Evolutionary conservation across 148 eudicot genomes (phyloP), one percentile per base, ranked within the genome.

Genomic region (Oxyria digyna): DNA sequence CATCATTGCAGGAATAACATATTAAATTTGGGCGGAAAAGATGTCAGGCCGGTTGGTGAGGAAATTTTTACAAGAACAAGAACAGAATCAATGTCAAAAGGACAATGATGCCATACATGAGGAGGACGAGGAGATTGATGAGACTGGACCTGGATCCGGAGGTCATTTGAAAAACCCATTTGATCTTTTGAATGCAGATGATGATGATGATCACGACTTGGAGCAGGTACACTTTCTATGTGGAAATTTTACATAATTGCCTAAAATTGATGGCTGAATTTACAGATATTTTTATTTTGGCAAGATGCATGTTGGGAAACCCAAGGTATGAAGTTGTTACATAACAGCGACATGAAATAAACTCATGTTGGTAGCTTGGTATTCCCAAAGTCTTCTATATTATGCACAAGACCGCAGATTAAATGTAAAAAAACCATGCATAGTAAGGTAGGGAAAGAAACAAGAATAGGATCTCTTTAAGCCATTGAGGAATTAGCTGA

Each of bases 11-110:
- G 74, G 54, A 17, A 24, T 12, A 23, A 21, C 23, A 26, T 21
- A 26, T 4, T 38, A 45, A 0, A 18, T 12, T 45, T 17, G 20
- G 57, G 49, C 70, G 59, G 75, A 72, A 74, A 67, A 55, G 15
- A 82, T 82, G 85, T 82, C 85, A 50, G 85, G 71, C 62, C 78
- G 85, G 45, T 72, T 74, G 17, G 63, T 79, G n/a, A 79, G 81
- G 71, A 82, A 82, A 74, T 76, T 82, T 72, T 46, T 79, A 69
- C 42, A 76, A 76, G 85, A 79, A 70, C 81, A 79, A 69, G 83
- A 82, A 63, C 71, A 70, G 23, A 69, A 33, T 45, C 71, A 67
- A 62, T 68, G 68, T 29, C 72, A 69, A 15, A 75, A 67, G 42
- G 69, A 40, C 21, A 35, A 26, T 29, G 67, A 42, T 48, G 63